Conservation (phyloP, 1,284 basidiomycete species). For the Leccinum fallax region DNA sequence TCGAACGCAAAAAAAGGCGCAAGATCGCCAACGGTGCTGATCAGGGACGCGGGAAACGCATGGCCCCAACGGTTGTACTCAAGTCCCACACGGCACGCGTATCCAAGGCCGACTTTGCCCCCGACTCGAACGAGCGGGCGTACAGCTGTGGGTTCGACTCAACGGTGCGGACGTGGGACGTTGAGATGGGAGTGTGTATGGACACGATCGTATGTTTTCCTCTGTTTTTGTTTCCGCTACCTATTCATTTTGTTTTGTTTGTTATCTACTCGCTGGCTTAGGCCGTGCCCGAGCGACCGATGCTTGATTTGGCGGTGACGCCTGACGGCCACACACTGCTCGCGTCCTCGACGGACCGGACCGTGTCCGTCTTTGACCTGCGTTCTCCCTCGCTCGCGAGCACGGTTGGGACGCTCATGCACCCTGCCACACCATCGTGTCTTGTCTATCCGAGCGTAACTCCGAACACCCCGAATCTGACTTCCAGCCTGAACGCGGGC, state of each 20-base stretch:
- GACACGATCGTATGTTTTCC: conserved; percentile 51
- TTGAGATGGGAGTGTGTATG: conserved; percentile 65
- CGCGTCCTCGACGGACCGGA: conserved; percentile 69
- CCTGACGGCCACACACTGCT: conserved; percentile 48
- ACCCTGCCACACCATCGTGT: conserved; percentile 76
- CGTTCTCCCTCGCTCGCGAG: conserved; percentile 47
- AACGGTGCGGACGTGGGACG: conserved; percentile 73
- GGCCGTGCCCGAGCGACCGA: conserved; percentile 70
- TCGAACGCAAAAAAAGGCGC: conserved; percentile 64
- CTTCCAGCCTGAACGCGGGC: neutral
- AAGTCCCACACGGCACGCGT: conserved; percentile 77
- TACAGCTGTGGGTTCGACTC: conserved; percentile 79
- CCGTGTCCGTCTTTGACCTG: conserved; percentile 68
- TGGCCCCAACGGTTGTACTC: conserved; percentile 67
- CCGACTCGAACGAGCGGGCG: conserved; percentile 41
- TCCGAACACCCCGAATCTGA: conserved; percentile 10
- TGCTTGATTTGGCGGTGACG: conserved; percentile 58
- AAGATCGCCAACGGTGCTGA: conserved; percentile 40
- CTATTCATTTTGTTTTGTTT: neutral
- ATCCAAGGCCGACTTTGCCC: conserved; percentile 59
- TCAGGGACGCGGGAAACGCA: conserved; percentile 44
- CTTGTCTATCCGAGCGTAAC: conserved; percentile 49
- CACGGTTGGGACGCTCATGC: conserved; percentile 57
- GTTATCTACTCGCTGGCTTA: conserved; percentile 28
- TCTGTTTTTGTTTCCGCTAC: neutral